These are phyloP conservation scores for Fraxinus nigra DNA, from an alignment of 305 asterid genomes.

Conservation along the genomic window DNA sequence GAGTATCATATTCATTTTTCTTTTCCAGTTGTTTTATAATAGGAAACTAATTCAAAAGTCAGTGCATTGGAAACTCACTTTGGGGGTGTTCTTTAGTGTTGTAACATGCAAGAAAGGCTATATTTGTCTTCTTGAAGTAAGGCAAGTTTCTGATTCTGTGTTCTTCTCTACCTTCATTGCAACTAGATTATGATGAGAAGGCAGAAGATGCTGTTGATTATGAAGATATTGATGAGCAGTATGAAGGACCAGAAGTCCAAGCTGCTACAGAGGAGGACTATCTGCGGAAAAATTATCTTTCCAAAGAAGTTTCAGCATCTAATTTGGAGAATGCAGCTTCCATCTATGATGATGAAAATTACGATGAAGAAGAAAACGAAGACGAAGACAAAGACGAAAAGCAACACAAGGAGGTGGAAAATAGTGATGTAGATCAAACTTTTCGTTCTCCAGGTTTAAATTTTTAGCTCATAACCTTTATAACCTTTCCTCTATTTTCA, in stretches of 20 bases:
- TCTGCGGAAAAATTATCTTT: slow-evolving; percentile 61
- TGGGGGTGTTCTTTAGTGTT: slow-evolving; percentile 3
- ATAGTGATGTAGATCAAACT: slow-evolving; percentile 37
- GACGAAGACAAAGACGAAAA: slow-evolving; percentile 60
- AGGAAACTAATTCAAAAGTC: background rate
- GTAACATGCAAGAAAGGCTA: background rate
- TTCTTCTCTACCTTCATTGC: slow-evolving; percentile 16
- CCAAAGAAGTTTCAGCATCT: slow-evolving; percentile 55
- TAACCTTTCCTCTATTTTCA: background rate
- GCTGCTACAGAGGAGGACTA: slow-evolving; percentile 88
- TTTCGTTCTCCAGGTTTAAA: slow-evolving; percentile 56
- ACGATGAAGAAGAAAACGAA: slow-evolving; percentile 85
- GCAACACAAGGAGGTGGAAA: slow-evolving; percentile 47
- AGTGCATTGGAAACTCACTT: background rate
- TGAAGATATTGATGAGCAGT: slow-evolving; percentile 97
- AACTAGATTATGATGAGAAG: slow-evolving; percentile 81
- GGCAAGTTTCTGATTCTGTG: slow-evolving; percentile 20
- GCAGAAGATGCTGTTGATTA: slow-evolving; percentile 98
- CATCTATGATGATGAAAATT: slow-evolving; percentile 91
- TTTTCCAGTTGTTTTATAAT: background rate
- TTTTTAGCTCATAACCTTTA: slow-evolving; percentile 10
- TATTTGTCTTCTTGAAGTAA: slow-evolving; percentile 8
- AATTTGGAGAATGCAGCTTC: slow-evolving; percentile 57
- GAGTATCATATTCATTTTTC: background rate
- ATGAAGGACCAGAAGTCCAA: slow-evolving; percentile 98